Percentiles rank a stretch among this genome's conserved stretches.
Conservation (phyloP, 2,329 filamentous ascomycete genomes). For the Fonsecaea nubica region DNA sequence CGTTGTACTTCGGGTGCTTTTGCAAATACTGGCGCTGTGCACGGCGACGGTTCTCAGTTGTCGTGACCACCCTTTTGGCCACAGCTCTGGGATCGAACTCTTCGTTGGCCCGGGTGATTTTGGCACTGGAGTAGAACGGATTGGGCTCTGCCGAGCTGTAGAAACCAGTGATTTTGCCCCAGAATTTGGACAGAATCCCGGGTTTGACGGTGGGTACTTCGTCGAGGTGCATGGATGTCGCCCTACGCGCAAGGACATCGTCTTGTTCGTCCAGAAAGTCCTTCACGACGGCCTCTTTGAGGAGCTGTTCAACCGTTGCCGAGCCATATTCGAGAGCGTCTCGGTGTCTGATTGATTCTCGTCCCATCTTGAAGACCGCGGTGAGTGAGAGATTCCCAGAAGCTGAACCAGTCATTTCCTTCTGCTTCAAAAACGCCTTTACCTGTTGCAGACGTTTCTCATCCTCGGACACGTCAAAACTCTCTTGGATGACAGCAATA, state of each 20-base stretch:
- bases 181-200: slow-evolving; percentile 66
- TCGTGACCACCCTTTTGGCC: slow-evolving; percentile 87
- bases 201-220: slow-evolving; percentile 58
- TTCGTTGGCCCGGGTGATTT: slow-evolving; percentile 73
- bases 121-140: slow-evolving; percentile 88
- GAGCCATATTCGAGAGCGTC: slow-evolving; percentile 92
- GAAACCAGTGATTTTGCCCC: slow-evolving; percentile 64
- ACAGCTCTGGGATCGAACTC: slow-evolving; percentile 83
- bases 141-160: slow-evolving; percentile 79
- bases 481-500: slow-evolving; percentile 99
- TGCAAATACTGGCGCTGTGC: slow-evolving; percentile 90
- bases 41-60: slow-evolving; percentile 79
- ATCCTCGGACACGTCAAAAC: slow-evolving; percentile 97
- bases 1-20: slow-evolving; percentile 89
- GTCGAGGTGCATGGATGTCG: slow-evolving; percentile 43
- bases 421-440: slow-evolving; percentile 89
- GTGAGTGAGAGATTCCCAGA: slow-evolving; percentile 75
- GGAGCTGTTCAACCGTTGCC: slow-evolving; percentile 91
- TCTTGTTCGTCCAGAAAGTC: slow-evolving; percentile 87
- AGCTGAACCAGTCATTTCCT: slow-evolving; percentile 74
- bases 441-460: slow-evolving; percentile 97
- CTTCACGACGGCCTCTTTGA: slow-evolving; percentile 92
- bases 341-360: slow-evolving; percentile 66
- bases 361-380: slow-evolving; percentile 70
- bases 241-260: slow-evolving; percentile 40